Evolutionary conservation across 495 filamentous ascomycete genomes (phyloP).

Genomic region (Podospora didyma): DNA sequence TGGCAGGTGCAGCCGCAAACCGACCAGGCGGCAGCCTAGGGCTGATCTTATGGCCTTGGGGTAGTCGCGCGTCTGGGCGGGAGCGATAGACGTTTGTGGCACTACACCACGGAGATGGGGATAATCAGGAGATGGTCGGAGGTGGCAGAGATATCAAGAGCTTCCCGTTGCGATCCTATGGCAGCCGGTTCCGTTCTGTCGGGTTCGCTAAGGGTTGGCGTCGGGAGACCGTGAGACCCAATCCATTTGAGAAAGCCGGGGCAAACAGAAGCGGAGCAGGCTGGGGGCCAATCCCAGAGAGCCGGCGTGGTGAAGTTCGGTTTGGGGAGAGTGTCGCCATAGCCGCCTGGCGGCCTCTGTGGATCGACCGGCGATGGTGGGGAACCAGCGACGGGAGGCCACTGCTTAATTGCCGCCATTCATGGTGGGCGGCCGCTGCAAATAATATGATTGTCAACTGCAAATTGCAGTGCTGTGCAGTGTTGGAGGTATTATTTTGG

Average conservation of each 20-base stretch:
- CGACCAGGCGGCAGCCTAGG: no score
- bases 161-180: not conserved
- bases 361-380: not conserved
- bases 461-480: not conserved
- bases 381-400: not conserved
- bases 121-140: not conserved
- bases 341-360: slow-evolving; percentile 25
- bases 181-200: slow-evolving; percentile 5
- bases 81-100: no score
- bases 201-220: not conserved
- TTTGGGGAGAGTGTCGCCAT: slow-evolving; percentile 8
- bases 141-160: not conserved
- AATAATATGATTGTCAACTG: not conserved
- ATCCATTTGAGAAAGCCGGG: not conserved
- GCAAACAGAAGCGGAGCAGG: not conserved
- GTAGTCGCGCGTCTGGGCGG: no score
- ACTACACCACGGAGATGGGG: not conserved
- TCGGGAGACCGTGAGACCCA: not conserved
- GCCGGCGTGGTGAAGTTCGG: not conserved
- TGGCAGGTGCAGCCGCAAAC: not conserved
- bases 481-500: no score
- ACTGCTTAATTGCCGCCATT: not conserved
- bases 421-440: slow-evolving; percentile 7
- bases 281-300: not conserved
- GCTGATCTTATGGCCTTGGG: no score